These are phyloP conservation scores for Boletus tomentosulus DNA, from an alignment of 768 basidiomycete genomes.

Conservation along the genomic window DNA sequence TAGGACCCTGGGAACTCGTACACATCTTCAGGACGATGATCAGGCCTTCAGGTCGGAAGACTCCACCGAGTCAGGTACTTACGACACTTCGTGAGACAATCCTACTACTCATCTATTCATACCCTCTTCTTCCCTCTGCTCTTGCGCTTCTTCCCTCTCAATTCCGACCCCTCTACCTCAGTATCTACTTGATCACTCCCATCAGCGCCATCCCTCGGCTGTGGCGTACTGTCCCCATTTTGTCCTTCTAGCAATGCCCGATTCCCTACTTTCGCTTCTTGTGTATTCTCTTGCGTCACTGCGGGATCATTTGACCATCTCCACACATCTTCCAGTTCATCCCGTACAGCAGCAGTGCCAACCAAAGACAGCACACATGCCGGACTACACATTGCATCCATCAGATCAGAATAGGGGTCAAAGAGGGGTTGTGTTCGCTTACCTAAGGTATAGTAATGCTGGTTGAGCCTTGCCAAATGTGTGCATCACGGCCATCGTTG, in stretches of 20 bases:
- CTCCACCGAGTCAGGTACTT: no score
- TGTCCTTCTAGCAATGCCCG: conserved; percentile 10
- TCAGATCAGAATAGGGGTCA: neutral
- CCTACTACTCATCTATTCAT: neutral
- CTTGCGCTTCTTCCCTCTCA: conserved; percentile 19
- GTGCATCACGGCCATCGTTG: conserved; percentile 87
- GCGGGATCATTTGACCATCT: conserved; percentile 59
- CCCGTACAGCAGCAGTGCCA: conserved; percentile 51
- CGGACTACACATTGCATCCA: conserved; percentile 42
- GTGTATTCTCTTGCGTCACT: conserved; percentile 16
- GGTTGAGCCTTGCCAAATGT: conserved; percentile 74
- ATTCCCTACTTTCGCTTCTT: conserved; percentile 1
- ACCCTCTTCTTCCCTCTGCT: conserved; percentile 17
- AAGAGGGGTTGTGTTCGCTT: conserved; percentile 18
- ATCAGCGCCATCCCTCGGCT: conserved; percentile 13
- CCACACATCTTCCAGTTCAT: conserved; percentile 73
- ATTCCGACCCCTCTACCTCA: conserved; percentile 8
- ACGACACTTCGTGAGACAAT: no score
- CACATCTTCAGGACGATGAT: no score
- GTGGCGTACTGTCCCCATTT: conserved; percentile 19
- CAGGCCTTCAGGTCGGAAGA: no score
- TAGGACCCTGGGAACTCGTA: no score
- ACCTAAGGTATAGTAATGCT: conserved; percentile 90
- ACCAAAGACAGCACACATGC: conserved; percentile 72
- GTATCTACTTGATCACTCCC: conserved; percentile 5